Percentiles rank a stretch among this genome's conserved stretches.
These are phyloP conservation scores for Wickerhamomyces hampshirensis DNA, from an alignment of 805 yeast species.

Conservation along the genomic window DNA sequence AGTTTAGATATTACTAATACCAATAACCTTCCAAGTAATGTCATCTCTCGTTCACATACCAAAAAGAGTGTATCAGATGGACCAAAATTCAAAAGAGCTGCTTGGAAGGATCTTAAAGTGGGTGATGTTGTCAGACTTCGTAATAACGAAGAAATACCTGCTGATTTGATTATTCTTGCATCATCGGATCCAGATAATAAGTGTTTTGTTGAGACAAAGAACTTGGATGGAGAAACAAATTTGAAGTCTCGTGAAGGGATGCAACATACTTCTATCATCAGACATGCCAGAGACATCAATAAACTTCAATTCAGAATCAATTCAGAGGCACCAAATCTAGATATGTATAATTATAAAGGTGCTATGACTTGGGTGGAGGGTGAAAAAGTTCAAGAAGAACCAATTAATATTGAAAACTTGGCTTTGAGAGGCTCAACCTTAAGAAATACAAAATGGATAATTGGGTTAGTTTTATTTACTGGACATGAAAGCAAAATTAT, in stretches of 20 bases:
- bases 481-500: slow-evolving; percentile 78
- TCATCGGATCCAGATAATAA: slow-evolving; percentile 64
- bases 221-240: slow-evolving; percentile 77
- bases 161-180: slow-evolving; percentile 60
- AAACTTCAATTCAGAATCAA: slow-evolving; percentile 56
- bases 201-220: slow-evolving; percentile 73
- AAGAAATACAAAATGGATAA: slow-evolving; percentile 77
- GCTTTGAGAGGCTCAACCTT: slow-evolving; percentile 68
- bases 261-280: slow-evolving; percentile 47
- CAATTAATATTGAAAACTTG: slow-evolving; percentile 63
- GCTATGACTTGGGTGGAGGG: slow-evolving; percentile 47
- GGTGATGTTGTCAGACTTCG: slow-evolving; percentile 71
- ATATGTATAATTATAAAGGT: slow-evolving; percentile 71
- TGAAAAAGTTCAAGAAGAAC: slow-evolving; percentile 36
- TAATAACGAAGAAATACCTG: slow-evolving; percentile 76
- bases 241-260: slow-evolving; percentile 69
- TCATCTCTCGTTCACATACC: neutral
- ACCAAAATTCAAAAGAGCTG: slow-evolving; percentile 28
- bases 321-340: slow-evolving; percentile 79
- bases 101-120: slow-evolving; percentile 66
- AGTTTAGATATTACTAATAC: slow-evolving; percentile 5
- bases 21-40: slow-evolving; percentile 2
- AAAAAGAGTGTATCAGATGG: neutral
- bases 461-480: slow-evolving; percentile 70
- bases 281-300: slow-evolving; percentile 41